Conservation (phyloP, 2,329 filamentous ascomycete genomes). For the Colletotrichum cereale region DNA sequence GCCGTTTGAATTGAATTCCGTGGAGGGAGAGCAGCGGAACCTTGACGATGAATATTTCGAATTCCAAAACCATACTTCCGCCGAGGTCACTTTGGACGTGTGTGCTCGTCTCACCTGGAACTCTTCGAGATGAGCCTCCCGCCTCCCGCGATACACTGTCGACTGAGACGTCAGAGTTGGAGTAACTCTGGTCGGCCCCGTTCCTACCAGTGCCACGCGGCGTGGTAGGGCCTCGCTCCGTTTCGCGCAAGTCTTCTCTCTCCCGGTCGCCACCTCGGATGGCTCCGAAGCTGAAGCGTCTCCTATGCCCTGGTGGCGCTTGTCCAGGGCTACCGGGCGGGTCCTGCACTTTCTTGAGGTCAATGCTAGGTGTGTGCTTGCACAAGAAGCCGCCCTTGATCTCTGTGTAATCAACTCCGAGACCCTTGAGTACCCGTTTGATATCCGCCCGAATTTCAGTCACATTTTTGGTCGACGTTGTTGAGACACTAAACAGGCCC, state of each 20-base stretch:
- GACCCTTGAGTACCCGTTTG: constrained; percentile 86
- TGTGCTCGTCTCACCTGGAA: constrained; percentile 89
- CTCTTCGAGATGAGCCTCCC: constrained; percentile 64
- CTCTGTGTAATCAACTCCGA: constrained; percentile 91
- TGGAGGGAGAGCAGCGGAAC: constrained; percentile 93
- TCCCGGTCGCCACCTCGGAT: constrained; percentile 72
- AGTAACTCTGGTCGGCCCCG: constrained; percentile 78
- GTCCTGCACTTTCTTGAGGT: constrained; percentile 80
- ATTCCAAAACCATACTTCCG: constrained; percentile 84
- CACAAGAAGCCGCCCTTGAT: constrained; percentile 96
- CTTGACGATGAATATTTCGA: constrained; percentile 98
- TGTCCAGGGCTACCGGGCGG: constrained; percentile 69
- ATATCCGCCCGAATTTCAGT: constrained; percentile 89
- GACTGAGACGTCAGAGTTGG: constrained; percentile 88
- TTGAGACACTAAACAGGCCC: constrained; percentile 96
- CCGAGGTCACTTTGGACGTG: constrained; percentile 92
- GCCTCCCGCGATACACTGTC: constrained; percentile 74
- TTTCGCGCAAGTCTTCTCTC: constrained; percentile 78
- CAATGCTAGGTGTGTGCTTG: constrained; percentile 89
- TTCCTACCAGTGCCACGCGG: constrained; percentile 59
- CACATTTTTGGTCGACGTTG: constrained; percentile 92
- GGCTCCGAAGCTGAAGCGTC: constrained; percentile 87
- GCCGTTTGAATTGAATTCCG: constrained; percentile 98
- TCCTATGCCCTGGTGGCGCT: constrained; percentile 69
- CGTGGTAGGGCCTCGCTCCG: constrained; percentile 55